phyloP scores from a whole-genome alignment of 345 rosid species.

The Mangifera indica region DNA sequence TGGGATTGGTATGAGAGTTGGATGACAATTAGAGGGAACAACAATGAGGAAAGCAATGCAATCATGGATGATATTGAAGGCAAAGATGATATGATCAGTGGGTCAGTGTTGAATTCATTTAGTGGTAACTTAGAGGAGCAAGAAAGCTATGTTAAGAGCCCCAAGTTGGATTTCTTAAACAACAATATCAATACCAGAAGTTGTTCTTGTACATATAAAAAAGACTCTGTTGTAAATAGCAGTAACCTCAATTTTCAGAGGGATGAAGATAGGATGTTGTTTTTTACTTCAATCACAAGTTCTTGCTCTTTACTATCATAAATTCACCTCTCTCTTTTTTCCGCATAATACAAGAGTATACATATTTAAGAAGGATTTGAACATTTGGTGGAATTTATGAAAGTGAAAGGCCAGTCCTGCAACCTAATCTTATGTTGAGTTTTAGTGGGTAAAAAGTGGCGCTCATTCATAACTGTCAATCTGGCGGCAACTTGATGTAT shows the following conservation, averaged over 20 bases:
- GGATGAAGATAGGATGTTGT: slow-evolving; percentile 2
- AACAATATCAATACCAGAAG: neutral
- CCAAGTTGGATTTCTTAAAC: slow-evolving; percentile 1
- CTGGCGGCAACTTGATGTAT: too few species aligned
- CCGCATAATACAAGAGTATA: too few species aligned
- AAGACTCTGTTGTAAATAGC: neutral
- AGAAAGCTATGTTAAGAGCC: slow-evolving; percentile 15
- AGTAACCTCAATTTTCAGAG: slow-evolving; percentile 13
- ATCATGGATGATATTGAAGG: slow-evolving; percentile 26
- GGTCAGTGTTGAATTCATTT: slow-evolving; percentile 17
- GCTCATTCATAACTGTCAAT: too few species aligned
- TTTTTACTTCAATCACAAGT: slow-evolving; percentile 1
- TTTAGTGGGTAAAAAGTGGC: too few species aligned
- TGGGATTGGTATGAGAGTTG: slow-evolving; percentile 53
- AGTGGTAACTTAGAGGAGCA: slow-evolving; percentile 8
- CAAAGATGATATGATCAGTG: slow-evolving; percentile 12
- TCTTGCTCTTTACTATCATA: slow-evolving; percentile 5
- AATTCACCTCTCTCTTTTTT: neutral
- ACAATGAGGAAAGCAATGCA: slow-evolving; percentile 21
- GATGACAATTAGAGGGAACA: slow-evolving; percentile 46
- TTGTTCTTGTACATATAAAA: neutral
- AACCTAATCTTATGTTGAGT: slow-evolving; percentile 7
- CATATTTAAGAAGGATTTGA: too few species aligned
- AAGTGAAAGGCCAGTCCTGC: neutral
- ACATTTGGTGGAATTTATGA: neutral